Conservation (phyloP, 164 flowering plant genomes). For the Nymphaea thermarum region DNA sequence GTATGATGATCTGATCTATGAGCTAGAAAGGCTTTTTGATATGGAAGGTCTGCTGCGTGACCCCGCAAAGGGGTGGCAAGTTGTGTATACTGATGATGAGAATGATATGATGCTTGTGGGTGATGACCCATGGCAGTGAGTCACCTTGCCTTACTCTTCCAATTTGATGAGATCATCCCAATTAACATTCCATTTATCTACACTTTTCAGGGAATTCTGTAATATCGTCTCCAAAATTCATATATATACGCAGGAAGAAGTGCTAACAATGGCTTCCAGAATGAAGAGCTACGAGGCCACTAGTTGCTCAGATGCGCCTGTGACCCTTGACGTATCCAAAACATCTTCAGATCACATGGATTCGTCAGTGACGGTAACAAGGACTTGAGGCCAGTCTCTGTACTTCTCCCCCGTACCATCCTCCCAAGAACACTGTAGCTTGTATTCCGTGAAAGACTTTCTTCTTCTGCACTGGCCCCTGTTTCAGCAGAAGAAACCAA, state of each 20-base stretch:
- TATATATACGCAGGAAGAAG: conserved; percentile 14
- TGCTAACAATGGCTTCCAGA: conserved; percentile 5
- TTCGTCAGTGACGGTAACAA: conserved; percentile 5
- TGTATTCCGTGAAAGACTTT: background rate
- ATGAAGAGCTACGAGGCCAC: conserved; percentile 5
- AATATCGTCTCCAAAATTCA: conserved; percentile 15
- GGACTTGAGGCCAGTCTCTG: background rate
- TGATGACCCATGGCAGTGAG: conserved; percentile 24
- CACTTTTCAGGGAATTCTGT: conserved; percentile 24
- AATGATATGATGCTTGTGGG: conserved; percentile 24
- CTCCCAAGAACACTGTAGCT: background rate
- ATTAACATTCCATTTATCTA: background rate
- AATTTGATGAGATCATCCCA: background rate
- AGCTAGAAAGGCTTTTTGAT: conserved; percentile 18
- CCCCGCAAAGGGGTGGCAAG: conserved; percentile 20
- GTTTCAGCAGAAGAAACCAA: no score
- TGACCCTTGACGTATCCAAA: conserved; percentile 1
- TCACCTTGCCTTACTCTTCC: background rate
- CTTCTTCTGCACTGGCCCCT: no score
- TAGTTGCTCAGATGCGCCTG: conserved; percentile 10
- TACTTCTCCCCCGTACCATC: background rate
- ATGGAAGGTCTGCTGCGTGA: conserved; percentile 19
- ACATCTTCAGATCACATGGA: background rate
- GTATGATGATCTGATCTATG: conserved; percentile 19
- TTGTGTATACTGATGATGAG: conserved; percentile 14